Base-by-base conservation (phyloP, 1,284 basidiomycete genomes). In the Ceratobasidium sp. region DNA sequence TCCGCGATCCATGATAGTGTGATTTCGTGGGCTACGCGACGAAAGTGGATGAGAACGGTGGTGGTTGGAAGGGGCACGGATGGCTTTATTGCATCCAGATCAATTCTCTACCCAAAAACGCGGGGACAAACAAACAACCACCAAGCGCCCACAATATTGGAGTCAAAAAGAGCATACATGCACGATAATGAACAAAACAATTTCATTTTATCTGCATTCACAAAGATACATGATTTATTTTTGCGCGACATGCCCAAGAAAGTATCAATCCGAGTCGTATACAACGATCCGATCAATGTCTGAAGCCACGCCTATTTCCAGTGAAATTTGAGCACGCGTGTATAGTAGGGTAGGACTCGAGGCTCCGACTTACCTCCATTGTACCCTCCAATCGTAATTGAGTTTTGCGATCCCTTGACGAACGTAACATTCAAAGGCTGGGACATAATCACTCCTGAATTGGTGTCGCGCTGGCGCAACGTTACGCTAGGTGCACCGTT, bases 231-330 rank as follows among this genome's bases (percentile, higher is more conserved):
- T 18, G 14, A 28, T 13, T 14, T 35, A 2, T 44, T 26, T 44
- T 21, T 46, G 26, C 16, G 13, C 18, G n/a, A n/a, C n/a, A n/a
- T n/a, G n/a, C n/a, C n/a, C n/a, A n/a, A n/a, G 13, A n/a, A 23
- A 41, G 18, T 6, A 41, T 55, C 21, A 67, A 30, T 67, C 64
- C 3, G 50, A 54, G 32, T 67, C 64, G 21, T 67, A 67, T 38
- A 67, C 64, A 5, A 67, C 46, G 49, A 67, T 67, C 8, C 64
- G 64, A 44, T 67, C 64, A n/a, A 67, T 67, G n/a, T 67, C 64
- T 16, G 64, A 55, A 55, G 64, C 64, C 21, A 28, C 50, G 21
- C 50, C 64, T 67, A 44, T 16, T 1, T 23, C 30, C 7, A 35
- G 57, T 43, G 38, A 3, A 59, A 21, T 16, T 21, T 21, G n/a